phyloP scores from a whole-genome alignment of 1,284 basidiomycete genomes.

The Agroathelia rolfsii region DNA sequence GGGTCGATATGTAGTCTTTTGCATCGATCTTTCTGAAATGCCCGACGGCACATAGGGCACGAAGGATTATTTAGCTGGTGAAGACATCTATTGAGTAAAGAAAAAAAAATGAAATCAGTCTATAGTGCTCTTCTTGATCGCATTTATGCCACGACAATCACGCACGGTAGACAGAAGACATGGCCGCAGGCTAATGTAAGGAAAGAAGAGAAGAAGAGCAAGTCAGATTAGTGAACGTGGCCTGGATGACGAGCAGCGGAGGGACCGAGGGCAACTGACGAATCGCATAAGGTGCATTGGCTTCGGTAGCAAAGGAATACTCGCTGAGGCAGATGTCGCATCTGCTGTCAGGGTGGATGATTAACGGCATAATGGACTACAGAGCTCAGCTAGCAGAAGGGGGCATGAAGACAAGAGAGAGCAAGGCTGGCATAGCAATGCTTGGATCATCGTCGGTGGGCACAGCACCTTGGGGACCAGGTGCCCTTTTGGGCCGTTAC shows the following conservation, averaged over 20 bases:
- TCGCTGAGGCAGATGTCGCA: slow-evolving; percentile 63
- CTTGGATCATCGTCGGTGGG: slow-evolving; percentile 13
- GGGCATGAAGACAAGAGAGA: slow-evolving; percentile 1
- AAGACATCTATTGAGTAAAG: slow-evolving; percentile 33
- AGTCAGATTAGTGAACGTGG: no score
- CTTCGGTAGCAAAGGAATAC: slow-evolving; percentile 36
- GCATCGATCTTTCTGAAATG: slow-evolving; percentile 39
- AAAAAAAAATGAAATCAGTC: slow-evolving; percentile 7
- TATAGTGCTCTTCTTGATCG: slow-evolving; percentile 6
- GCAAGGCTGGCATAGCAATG: slow-evolving; percentile 17
- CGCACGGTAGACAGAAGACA: slow-evolving; percentile 56
- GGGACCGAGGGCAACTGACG: no score
- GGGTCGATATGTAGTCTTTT: slow-evolving; percentile 54
- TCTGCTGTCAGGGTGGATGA: slow-evolving; percentile 51
- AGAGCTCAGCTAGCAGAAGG: slow-evolving; percentile 3
- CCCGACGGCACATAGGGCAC: slow-evolving; percentile 58
- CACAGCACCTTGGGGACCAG: slow-evolving; percentile 25
- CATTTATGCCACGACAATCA: slow-evolving; percentile 10
- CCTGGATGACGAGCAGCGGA: no score
- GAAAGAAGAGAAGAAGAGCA: no score
- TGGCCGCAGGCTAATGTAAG: slow-evolving; percentile 66
- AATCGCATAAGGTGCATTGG: slow-evolving; percentile 49
- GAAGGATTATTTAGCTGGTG: slow-evolving; percentile 34
- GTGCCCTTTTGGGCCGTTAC: background rate
- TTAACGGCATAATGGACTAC: slow-evolving; percentile 29